These are phyloP conservation scores for Oryza glaberrima DNA, from an alignment of 176 grass and related monocot genomes.

Conservation along the genomic window DNA sequence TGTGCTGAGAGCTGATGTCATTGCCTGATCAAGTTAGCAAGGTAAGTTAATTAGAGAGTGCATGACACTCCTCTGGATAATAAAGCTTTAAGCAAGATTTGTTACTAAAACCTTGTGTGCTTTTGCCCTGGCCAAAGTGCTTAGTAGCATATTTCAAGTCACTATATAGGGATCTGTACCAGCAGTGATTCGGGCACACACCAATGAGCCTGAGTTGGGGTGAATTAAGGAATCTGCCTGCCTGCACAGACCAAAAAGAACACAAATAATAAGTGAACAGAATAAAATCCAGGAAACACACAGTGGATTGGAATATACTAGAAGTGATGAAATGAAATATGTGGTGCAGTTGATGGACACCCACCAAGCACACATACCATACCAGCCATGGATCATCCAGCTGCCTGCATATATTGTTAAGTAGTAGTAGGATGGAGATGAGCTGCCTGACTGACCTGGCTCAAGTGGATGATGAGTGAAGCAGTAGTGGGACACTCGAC, in stretches of 20 bases:
- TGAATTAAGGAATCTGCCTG: constrained; percentile 11
- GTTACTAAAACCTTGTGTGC: background rate
- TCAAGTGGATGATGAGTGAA: constrained; percentile 20
- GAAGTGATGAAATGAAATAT: constrained; percentile 41
- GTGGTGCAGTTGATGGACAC: constrained; percentile 45
- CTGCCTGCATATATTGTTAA: background rate
- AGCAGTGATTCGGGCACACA: background rate
- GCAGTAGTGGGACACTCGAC: constrained; percentile 50
- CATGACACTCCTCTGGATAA: background rate
- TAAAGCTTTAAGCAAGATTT: background rate
- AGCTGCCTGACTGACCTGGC: background rate
- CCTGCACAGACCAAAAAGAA: background rate
- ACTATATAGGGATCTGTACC: background rate
- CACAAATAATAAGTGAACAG: background rate
- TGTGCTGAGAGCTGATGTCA: background rate
- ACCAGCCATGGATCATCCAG: background rate
- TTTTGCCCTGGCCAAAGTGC: background rate
- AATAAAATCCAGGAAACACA: background rate
- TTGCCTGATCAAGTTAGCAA: background rate
- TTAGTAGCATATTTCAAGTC: background rate
- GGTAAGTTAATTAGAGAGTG: background rate
- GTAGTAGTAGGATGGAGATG: background rate
- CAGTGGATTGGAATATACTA: constrained; percentile 23
- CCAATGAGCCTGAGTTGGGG: background rate
- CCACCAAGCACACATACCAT: constrained; percentile 32